Percentiles rank a stretch among this genome's conserved stretches.
These are phyloP conservation scores for Leishmania lainsoni DNA, from an alignment of 208 protist species.

Conservation along the genomic window DNA sequence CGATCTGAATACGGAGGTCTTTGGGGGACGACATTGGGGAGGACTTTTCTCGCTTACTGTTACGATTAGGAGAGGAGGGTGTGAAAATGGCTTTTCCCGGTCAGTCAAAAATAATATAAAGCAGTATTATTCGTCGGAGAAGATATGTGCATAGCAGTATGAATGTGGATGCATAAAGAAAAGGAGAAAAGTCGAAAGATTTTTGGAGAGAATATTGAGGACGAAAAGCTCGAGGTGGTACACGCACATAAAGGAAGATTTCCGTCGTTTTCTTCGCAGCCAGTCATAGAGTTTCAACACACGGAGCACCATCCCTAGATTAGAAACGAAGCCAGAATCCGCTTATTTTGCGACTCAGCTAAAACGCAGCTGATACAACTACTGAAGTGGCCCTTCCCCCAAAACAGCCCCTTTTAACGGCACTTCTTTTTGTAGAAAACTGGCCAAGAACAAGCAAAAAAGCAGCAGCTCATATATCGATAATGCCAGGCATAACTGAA, in stretches of 20 bases:
- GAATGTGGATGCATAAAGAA: neutral
- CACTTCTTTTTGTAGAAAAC: neutral
- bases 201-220: neutral
- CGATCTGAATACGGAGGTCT: slow-evolving; percentile 72
- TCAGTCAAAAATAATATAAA: neutral
- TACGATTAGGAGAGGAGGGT: neutral
- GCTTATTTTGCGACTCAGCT: neutral
- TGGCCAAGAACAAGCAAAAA: neutral
- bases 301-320: neutral
- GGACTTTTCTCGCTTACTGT: neutral
- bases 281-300: neutral
- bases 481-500: neutral
- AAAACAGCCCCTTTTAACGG: neutral
- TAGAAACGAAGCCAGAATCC: neutral
- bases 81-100: neutral
- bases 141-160: neutral
- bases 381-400: too few species aligned
- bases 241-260: neutral
- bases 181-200: neutral
- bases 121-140: neutral
- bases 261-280: neutral
- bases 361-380: neutral
- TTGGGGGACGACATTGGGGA: slow-evolving; percentile 46
- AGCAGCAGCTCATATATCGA: neutral
- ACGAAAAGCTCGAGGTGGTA: neutral